phyloP scores from a whole-genome alignment of 345 rosid genomes.

The Psidium guajava region DNA sequence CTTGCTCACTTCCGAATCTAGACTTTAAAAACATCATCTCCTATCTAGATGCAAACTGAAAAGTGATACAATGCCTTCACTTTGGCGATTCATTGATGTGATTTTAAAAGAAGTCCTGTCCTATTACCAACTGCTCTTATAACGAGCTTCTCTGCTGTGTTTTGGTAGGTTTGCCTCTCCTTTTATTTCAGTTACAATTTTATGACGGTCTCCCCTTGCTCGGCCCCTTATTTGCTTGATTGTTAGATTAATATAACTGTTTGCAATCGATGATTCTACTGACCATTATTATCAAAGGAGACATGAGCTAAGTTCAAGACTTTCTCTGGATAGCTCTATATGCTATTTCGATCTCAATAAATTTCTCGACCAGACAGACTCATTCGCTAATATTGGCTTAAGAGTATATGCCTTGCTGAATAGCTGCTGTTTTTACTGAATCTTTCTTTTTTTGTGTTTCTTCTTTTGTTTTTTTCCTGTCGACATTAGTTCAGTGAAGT shows the following conservation, averaged over 20 bases:
- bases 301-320: not conserved
- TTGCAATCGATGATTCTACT: not conserved
- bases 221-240: not conserved
- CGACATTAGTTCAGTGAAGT: not conserved
- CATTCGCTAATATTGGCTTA: not conserved
- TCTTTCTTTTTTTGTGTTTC: not conserved
- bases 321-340: not conserved
- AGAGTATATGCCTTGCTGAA: not conserved
- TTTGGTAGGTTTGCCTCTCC: not conserved
- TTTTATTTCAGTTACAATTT: not conserved
- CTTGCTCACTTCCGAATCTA: not conserved
- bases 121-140: not conserved
- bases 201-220: not conserved
- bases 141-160: not conserved
- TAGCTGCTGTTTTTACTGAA: not conserved
- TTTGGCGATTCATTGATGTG: not conserved
- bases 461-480: not conserved
- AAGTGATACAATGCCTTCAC: not conserved
- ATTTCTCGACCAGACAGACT: not conserved
- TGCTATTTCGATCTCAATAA: not conserved
- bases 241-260: not conserved
- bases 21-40: not conserved
- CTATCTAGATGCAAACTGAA: not conserved
- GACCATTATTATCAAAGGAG: not conserved
- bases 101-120: not conserved